Base-by-base conservation (phyloP, 139 green algal genomes). In the Picochlorum sp. region DNA sequence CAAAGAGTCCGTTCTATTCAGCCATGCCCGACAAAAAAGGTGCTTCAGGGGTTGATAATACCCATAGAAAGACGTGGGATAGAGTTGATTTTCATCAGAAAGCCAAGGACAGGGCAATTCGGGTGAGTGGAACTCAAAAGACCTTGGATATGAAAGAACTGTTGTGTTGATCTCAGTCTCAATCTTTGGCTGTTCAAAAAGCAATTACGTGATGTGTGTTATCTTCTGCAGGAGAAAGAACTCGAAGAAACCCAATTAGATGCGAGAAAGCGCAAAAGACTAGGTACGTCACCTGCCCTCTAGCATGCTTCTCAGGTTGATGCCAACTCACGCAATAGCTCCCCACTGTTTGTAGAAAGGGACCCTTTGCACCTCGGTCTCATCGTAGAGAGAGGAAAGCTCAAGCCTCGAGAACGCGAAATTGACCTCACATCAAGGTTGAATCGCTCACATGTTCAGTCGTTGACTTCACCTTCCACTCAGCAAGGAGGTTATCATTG, bases 401-500 rank as follows among this genome's bases (percentile, higher is more conserved):
- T 96, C 14, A 81, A 86, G 61, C 58, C 72, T 52, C 83, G 89
- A 6, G 82, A 94, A 37, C 88, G 83, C 57, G 60, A 85, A 26
- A 59, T 96, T 13, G 84, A 96, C 73, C 73, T 96, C 2, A 75
- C 84, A 0, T 67, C 79, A 5, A 75, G 87, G 11, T 66, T 96
- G 23, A 73, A 85, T 68, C 92, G 92, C 64, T 85, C 81, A 16
- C 85, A 92, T 69, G 77, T 89, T n/a, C 61, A 69, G 20, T 79
- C 71, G 8, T 55, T 77, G 37, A 45, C 65, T 5, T 63, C 64
- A 45, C 65, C 51, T 16, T 49, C 74, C 16, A 67, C 28, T 49
- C 58, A 69, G 28, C 71, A 78, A 73, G 88, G 81, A 2, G 92
- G 92, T 24, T 98, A 95, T 79, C 97, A 92, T 74, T 98, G 92